Evolutionary conservation across 768 basidiomycete species (phyloP), one percentile per base, ranked within the genome.

Genomic region (Ramaria rubella): DNA sequence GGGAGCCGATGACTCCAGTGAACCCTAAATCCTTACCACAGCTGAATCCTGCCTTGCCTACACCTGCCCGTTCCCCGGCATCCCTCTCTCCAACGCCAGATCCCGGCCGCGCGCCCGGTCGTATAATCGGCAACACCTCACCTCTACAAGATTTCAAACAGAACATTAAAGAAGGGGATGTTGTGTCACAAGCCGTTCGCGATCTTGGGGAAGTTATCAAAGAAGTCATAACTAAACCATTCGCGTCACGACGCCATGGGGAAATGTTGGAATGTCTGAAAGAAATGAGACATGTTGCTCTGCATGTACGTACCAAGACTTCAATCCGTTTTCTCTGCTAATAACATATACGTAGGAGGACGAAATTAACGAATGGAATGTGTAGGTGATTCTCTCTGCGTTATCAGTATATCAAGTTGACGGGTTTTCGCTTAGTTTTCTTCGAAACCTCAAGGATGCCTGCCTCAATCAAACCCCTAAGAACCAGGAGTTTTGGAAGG

Each of bases 171-270:
- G 77, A 77, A 52, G 90, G 90, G 0, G 91, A 92, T 67, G 72
- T 92, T 19, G 89, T 94, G 36, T 81, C 79, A 14, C 92, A 94
- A 70, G 91, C 90, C 0, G 86, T 92, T 7, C 83, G 87, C 62
- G 93, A 94, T 68, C 69, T 94, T 46, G 81, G 77, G 12, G 75
- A 68, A 15, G 85, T 93, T 9, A 80, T 94, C 44, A 73, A 75
- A 57, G 86, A 91, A 65, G 78, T 92, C 42, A 75, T 87, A 9
- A 67, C 79, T 60, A 75, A 75, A 26, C 88, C 88, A 34, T 95
- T 94, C 70, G 79, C 87, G 38, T 72, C 69, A 34, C 77, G 82
- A 62, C 77, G 91, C 58, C 77, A 76, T 34, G 73, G 74, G 15
- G 87, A 92, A 68, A 77, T 94, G 72, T 46, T 90, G 26, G 81